Evolutionary conservation across 768 basidiomycete genomes (phyloP).

Genomic region (Lentinula edodes): DNA sequence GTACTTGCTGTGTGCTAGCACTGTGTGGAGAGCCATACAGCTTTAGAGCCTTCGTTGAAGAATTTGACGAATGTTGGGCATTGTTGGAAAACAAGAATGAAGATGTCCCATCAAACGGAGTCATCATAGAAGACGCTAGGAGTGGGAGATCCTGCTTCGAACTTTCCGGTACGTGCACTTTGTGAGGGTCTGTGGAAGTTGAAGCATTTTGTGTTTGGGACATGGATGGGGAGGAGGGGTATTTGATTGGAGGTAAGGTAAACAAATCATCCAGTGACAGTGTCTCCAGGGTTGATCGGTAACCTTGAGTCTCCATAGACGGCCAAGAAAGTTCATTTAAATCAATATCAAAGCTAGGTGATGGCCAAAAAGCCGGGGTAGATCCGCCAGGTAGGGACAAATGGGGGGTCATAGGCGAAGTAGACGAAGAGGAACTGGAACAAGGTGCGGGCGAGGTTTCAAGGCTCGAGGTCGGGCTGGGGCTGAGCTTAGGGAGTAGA

Average conservation of each 20-base stretch:
- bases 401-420: background rate
- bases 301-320: background rate
- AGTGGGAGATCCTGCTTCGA: background rate
- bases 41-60: constrained; percentile 35
- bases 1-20: constrained; percentile 49
- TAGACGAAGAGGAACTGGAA: background rate
- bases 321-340: background rate
- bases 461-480: background rate
- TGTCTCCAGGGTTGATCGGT: background rate
- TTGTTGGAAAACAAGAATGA: background rate
- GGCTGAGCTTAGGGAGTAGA: background rate
- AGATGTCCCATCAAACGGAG: background rate
- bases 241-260: background rate
- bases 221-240: background rate
- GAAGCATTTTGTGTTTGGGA: background rate
- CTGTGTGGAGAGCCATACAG: constrained; percentile 32
- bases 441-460: background rate
- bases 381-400: background rate
- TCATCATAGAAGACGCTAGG: background rate
- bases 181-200: background rate
- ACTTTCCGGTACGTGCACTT: background rate
- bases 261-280: background rate
- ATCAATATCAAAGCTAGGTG: background rate
- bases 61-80: background rate
- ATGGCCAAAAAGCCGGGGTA: background rate